Percentiles rank a stretch among this genome's conserved stretches.
Evolutionary conservation across 306 rosid species (phyloP).

Genomic region (Citrullus colocynthis): DNA sequence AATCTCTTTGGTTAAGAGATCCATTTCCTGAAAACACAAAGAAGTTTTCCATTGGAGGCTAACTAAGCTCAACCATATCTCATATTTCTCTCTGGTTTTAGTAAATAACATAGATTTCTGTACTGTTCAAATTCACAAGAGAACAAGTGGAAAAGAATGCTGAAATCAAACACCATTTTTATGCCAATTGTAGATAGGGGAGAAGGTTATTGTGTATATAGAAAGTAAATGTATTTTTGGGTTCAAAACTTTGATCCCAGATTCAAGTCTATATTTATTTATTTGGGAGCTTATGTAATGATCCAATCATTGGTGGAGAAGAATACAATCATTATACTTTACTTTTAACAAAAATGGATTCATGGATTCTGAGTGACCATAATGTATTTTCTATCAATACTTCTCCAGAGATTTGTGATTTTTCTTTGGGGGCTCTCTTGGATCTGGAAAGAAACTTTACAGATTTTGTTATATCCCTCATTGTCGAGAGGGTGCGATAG

Average conservation of each 20-base stretch:
- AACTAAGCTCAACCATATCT: slow-evolving; percentile 16
- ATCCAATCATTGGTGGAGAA: background rate
- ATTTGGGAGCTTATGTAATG: background rate
- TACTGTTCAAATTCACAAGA: background rate
- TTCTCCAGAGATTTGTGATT: too few species aligned
- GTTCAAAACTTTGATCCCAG: background rate
- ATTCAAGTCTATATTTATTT: background rate
- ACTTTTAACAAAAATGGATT: too few species aligned
- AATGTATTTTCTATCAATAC: too few species aligned
- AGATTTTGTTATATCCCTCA: too few species aligned
- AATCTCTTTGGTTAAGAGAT: slow-evolving; percentile 43
- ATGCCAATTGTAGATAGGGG: slow-evolving; percentile 28
- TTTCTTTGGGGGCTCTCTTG: too few species aligned
- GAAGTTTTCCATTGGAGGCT: slow-evolving; percentile 36
- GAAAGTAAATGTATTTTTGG: slow-evolving; percentile 13
- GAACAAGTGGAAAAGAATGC: background rate
- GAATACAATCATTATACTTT: too few species aligned
- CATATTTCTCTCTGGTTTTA: slow-evolving; percentile 3
- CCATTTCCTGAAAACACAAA: slow-evolving; percentile 24
- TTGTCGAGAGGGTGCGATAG: too few species aligned
- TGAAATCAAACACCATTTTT: background rate
- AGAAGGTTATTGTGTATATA: slow-evolving; percentile 27
- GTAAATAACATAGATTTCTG: background rate
- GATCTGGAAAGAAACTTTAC: too few species aligned
- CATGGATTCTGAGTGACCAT: too few species aligned